Base-by-base conservation (phyloP, 139 green algal genomes). In the Dunaliella primolecta region DNA sequence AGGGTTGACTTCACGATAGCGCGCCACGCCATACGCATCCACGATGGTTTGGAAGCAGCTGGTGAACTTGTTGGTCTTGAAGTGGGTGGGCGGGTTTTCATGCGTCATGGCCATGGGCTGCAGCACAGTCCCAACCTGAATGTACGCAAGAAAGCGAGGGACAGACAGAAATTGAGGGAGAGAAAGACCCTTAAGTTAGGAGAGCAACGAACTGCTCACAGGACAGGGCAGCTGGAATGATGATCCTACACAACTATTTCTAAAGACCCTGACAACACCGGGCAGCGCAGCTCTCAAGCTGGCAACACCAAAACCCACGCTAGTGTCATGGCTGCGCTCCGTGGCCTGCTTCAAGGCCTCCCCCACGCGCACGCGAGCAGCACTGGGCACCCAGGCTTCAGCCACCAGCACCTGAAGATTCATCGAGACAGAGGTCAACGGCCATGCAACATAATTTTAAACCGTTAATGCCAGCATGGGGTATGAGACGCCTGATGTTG, bases 1-100 rank as follows among this genome's bases (percentile, higher is more conserved):
- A 0, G 97, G 97, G 91, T 99, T 99, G 34, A 93, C 95, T 89
- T 99, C 97, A 0, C 95, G 87, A 91, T 99, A 99, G 7, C 94
- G 90, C 0, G 96, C 97, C 35, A 99, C 92, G 80, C 97, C 97
- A 83, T 99, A 99, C 0, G 97, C 94, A 77, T 99, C 95, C 83
- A 99, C 96, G 81, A 99, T 37, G 35, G 75, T 82, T 89, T 99
- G 97, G 88, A 99, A 99, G 87, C 89, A 93, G 70, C 57, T 35
- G 1, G 94, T 98, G 91, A 97, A 90, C 90, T 98, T 98, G 87
- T 93, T 94, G 81, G 96, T 99, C 15, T 85, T 79, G 91, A 96
- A 98, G 93, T 97, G 97, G 31, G 97, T 99, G 72, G 97, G 97
- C 1, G 97, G 97, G 20, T 78, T 80, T 82, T 98, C 97, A 34